phyloP scores from a whole-genome alignment of 345 rosid genomes.

The Eutrema yunnanense region DNA sequence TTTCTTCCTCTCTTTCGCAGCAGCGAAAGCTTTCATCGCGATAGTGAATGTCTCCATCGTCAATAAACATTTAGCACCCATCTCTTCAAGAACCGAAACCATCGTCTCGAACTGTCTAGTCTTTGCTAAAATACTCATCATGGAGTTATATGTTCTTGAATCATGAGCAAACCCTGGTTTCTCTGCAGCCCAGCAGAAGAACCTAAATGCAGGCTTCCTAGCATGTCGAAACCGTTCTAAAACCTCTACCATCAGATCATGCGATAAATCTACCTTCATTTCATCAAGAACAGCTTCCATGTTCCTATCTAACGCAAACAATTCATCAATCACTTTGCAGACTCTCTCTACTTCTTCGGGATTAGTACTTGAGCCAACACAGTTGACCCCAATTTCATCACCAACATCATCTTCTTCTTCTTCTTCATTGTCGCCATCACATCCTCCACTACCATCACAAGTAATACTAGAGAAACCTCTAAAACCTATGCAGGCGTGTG shows the following conservation, averaged over 20 bases:
- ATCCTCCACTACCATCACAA: neutral
- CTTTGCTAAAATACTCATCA: conserved; percentile 75
- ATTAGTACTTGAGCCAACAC: conserved; percentile 29
- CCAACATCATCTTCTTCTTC: neutral
- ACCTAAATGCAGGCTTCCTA: conserved; percentile 79
- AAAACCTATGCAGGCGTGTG: conserved; percentile 1
- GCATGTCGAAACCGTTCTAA: conserved; percentile 65
- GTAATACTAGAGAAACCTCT: conserved; percentile 34
- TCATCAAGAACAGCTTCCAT: conserved; percentile 92
- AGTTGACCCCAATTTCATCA: conserved; percentile 1
- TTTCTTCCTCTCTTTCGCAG: conserved; percentile 89
- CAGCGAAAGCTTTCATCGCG: conserved; percentile 74
- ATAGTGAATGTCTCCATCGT: conserved; percentile 68
- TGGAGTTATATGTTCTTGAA: conserved; percentile 66
- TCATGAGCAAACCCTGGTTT: conserved; percentile 54
- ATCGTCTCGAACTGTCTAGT: conserved; percentile 80
- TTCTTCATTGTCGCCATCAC: conserved; percentile 9
- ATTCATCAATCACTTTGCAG: conserved; percentile 85
- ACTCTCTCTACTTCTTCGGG: conserved; percentile 57
- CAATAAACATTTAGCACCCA: conserved; percentile 59
- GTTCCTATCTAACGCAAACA: conserved; percentile 73
- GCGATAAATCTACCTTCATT: conserved; percentile 46
- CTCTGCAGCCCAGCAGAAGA: conserved; percentile 80
- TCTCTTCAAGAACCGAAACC: conserved; percentile 83
- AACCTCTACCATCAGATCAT: conserved; percentile 54